Base-by-base conservation (phyloP, 148 eudicot species). In the Nyssa sinensis region DNA sequence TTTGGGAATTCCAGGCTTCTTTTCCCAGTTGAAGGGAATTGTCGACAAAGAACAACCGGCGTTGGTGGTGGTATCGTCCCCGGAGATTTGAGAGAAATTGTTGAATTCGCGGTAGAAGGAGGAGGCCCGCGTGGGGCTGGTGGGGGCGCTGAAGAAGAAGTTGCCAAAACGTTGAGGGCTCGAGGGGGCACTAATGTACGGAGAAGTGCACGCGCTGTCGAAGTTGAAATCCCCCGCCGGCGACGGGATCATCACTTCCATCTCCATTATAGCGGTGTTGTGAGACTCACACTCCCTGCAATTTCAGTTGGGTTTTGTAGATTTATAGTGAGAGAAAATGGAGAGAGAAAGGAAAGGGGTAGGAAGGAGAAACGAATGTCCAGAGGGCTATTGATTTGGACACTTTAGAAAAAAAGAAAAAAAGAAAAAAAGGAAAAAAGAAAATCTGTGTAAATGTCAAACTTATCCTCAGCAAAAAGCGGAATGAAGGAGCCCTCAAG, bases 121-220 rank as follows among this genome's bases (percentile, higher is more conserved):
- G 68, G 85, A 64, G 73, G 67, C 24, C 33, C 81, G 77, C 35
- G 74, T 3, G 41, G 91, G 87, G 78, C 84, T 80, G 66, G 84
- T 67, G 63, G 88, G 88, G 59, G 84, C 86, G 67, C 91, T 88
- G 86, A 82, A 86, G 86, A 84, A 83, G 72, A 75, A 53, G 28
- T 72, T 61, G 67, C 72, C 64, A 13, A 63, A 66, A 28, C 69
- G 84, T 47, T 61, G 83, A 17, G 97, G 91, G 71, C 83, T 79
- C 8, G 86, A 70, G 14, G 87, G 83, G 27, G 83, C 81, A 69
- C 84, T 89, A 0, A 65, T 33, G 75, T 39, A 75, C 0, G 84
- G 87, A 3, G 87, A 37, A 14, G 82, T 71, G 68, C 73, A 75
- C 0, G 83, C 74, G 49, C 83, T 79, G 65, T 79, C 79, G 76